phyloP scores from a whole-genome alignment of 768 basidiomycete genomes.

The Pisolithus sp. region DNA sequence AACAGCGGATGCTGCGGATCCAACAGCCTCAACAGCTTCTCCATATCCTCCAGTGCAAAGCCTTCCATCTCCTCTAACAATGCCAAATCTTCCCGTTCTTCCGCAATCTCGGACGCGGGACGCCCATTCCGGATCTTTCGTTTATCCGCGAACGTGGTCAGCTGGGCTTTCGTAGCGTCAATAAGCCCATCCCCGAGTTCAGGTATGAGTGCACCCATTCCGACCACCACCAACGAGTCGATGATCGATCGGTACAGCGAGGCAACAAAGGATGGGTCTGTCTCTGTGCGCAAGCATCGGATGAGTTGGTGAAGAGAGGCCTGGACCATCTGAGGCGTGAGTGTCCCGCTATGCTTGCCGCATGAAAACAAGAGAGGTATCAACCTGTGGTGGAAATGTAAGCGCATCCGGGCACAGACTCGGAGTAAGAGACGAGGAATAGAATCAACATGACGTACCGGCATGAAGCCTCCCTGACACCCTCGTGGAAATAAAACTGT shows the following conservation, averaged over 20 bases:
- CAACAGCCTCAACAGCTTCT: constrained; percentile 49
- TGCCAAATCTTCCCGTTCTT: constrained; percentile 64
- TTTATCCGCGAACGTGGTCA: constrained; percentile 61
- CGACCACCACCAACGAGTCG: constrained; percentile 55
- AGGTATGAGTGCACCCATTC: constrained; percentile 45
- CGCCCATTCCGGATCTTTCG: constrained; percentile 49
- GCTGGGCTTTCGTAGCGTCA: constrained; percentile 66
- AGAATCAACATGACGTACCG: constrained; percentile 39
- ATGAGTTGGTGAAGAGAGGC: constrained; percentile 65
- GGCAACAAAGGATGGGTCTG: constrained; percentile 70
- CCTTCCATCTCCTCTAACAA: constrained; percentile 79
- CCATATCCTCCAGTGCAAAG: constrained; percentile 76
- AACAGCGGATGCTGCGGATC: constrained; percentile 59
- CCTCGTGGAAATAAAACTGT: constrained; percentile 78
- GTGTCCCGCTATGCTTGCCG: constrained; percentile 57
- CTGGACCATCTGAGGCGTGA: constrained; percentile 62
- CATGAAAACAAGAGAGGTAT: constrained; percentile 65
- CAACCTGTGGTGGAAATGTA: constrained; percentile 37
- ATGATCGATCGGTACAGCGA: constrained; percentile 69
- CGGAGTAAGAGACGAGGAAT: neutral
- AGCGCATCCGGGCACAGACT: neutral
- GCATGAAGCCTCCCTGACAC: constrained; percentile 72
- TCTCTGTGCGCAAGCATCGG: constrained; percentile 56
- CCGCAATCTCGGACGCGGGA: constrained; percentile 28
- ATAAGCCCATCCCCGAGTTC: constrained; percentile 51